These are phyloP conservation scores for Aspergillus conjunctus DNA, from an alignment of 495 filamentous ascomycete species.

Conservation along the genomic window DNA sequence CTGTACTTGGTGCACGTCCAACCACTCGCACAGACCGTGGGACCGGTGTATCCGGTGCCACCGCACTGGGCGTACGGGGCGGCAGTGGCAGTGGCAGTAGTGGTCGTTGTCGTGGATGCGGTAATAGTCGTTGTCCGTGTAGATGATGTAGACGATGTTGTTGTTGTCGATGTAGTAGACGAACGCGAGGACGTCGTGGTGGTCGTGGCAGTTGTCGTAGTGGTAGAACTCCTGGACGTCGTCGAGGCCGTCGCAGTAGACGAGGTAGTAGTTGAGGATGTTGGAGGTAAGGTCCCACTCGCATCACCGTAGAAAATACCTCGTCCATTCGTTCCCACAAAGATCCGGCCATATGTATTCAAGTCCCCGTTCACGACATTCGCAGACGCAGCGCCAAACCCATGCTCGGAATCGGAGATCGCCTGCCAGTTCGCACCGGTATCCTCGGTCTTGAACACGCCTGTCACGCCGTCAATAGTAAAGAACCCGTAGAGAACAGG, in stretches of 20 bases:
- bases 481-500: conserved; percentile 20
- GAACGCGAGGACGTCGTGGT: background rate
- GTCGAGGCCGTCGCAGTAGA: conserved; percentile 2
- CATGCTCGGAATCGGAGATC: conserved; percentile 18
- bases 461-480: conserved; percentile 17
- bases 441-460: conserved; percentile 21
- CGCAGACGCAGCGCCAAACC: conserved; percentile 18
- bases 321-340: conserved; percentile 21
- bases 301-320: conserved; percentile 20
- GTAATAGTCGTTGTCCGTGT: conserved; percentile 5
- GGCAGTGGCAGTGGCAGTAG: conserved; percentile 1
- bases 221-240: conserved; percentile 7
- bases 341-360: conserved; percentile 14
- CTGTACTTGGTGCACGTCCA: conserved; percentile 18
- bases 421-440: conserved; percentile 14
- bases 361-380: conserved; percentile 21
- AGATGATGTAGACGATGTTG: background rate
- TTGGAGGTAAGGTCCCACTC: conserved; percentile 6
- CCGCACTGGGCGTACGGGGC: conserved; percentile 21
- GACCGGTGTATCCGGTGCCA: conserved; percentile 17
- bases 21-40: conserved; percentile 17
- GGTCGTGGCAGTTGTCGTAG: background rate
- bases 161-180: background rate
- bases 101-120: background rate
- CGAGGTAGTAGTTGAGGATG: conserved; percentile 6